Conservation (phyloP, 2,329 filamentous ascomycete species). For the Fusarium verticillioides region DNA sequence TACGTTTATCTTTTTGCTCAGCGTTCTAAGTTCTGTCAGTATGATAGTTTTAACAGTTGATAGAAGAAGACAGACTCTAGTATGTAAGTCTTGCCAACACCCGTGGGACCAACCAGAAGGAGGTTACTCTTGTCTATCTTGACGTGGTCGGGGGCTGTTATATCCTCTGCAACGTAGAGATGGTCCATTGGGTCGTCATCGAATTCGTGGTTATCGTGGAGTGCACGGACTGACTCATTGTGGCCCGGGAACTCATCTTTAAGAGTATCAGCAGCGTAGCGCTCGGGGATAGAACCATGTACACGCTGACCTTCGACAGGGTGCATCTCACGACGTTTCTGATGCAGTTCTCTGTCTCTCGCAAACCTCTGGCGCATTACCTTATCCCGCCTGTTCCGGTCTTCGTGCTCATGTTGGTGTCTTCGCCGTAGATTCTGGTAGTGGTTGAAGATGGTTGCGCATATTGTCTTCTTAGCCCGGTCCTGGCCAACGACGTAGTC, state of each 20-base stretch:
- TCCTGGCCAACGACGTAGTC: slow-evolving; percentile 97
- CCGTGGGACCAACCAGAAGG: slow-evolving; percentile 88
- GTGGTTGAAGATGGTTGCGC: slow-evolving; percentile 94
- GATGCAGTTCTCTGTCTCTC: slow-evolving; percentile 70
- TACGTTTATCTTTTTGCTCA: slow-evolving; percentile 92
- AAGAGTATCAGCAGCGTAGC: slow-evolving; percentile 50
- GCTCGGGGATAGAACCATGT: slow-evolving; percentile 43
- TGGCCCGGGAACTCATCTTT: slow-evolving; percentile 68
- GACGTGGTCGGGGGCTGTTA: slow-evolving; percentile 59
- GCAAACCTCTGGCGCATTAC: slow-evolving; percentile 76
- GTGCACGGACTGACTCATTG: slow-evolving; percentile 57
- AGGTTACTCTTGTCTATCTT: slow-evolving; percentile 97
- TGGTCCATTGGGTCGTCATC: slow-evolving; percentile 52
- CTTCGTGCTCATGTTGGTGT: slow-evolving; percentile 78
- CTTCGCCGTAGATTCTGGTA: slow-evolving; percentile 88
- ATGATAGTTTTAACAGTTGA: background rate
- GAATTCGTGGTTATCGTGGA: slow-evolving; percentile 51
- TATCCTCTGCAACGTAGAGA: slow-evolving; percentile 62
- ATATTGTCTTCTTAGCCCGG: slow-evolving; percentile 91
- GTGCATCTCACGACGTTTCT: slow-evolving; percentile 69
- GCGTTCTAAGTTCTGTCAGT: slow-evolving; percentile 69
- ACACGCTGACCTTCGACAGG: slow-evolving; percentile 77
- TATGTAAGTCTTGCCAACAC: slow-evolving; percentile 97
- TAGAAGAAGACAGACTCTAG: slow-evolving; percentile 64
- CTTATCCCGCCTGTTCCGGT: slow-evolving; percentile 69